Evolutionary conservation across 495 filamentous ascomycete species (phyloP).

Genomic region (Neurospora sp.): DNA sequence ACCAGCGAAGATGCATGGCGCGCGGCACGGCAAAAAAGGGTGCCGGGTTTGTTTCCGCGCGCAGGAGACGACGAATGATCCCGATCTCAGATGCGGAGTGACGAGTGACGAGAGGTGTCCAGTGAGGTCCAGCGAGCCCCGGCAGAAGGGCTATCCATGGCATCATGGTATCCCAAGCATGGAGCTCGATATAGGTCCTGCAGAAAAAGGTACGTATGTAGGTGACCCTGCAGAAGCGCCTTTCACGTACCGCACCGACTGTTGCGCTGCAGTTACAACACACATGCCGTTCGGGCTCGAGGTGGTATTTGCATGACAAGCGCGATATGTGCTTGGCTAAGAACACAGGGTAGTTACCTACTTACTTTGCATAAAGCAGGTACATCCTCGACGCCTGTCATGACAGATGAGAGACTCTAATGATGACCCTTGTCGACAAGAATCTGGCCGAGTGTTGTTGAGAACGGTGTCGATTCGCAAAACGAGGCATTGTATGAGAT

Average conservation of each 20-base stretch:
- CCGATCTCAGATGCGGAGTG: not conserved
- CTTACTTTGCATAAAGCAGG: not conserved
- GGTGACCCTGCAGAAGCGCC: not conserved
- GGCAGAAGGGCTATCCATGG: not conserved
- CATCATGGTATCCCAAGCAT: not conserved
- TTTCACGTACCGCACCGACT: not conserved
- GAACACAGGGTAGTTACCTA: not conserved
- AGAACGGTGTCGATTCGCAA: not conserved
- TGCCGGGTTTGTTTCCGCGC: not conserved
- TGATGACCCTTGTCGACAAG: not conserved
- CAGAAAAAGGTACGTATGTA: not conserved
- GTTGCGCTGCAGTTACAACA: not conserved
- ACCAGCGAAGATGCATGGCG: not conserved
- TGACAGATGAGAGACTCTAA: not conserved
- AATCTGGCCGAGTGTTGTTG: not conserved
- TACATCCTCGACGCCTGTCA: not conserved
- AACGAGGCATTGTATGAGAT: not conserved
- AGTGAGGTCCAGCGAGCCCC: not conserved
- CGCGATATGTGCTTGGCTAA: not conserved
- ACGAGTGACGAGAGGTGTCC: not conserved
- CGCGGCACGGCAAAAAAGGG: not conserved
- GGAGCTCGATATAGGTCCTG: not conserved
- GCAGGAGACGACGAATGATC: not conserved
- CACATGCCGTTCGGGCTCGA: not conserved
- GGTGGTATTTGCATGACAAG: not conserved